phyloP scores from a whole-genome alignment of 129 eudicot species.

The Ambrosia artemisiifolia region DNA sequence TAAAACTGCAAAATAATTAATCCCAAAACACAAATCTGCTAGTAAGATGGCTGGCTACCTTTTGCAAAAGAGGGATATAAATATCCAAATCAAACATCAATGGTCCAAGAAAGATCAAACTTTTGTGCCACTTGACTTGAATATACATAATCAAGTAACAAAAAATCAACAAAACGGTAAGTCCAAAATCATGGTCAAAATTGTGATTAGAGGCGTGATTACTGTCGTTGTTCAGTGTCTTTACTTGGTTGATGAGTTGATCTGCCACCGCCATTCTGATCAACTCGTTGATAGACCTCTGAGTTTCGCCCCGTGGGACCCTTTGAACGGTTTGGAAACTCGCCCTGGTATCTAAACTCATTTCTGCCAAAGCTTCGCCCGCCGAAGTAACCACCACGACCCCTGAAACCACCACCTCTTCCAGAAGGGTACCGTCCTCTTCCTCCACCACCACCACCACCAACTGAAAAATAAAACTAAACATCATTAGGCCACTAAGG shows the following conservation, averaged over 20 bases:
- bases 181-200: constrained; percentile 37
- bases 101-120: constrained; percentile 13
- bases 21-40: too few relatives aligned
- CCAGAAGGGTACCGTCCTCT: constrained; percentile 53
- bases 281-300: constrained; percentile 51
- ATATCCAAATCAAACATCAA: constrained; percentile 19
- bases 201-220: constrained; percentile 14
- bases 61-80: constrained; percentile 12
- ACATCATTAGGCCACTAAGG: not conserved
- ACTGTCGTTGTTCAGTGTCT: constrained; percentile 14
- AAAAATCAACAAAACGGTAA: not conserved
- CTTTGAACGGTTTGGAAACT: constrained; percentile 36
- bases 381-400: constrained; percentile 53
- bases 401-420: constrained; percentile 56
- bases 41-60: not conserved
- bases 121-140: constrained; percentile 18
- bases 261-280: constrained; percentile 40
- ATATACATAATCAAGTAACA: constrained; percentile 12
- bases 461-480: constrained; percentile 34
- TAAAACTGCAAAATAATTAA: too few relatives aligned
- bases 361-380: constrained; percentile 62
- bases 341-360: constrained; percentile 46
- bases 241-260: constrained; percentile 36
- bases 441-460: constrained; percentile 38
- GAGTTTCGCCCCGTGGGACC: constrained; percentile 38